A percentile compares a stretch with the other conserved stretches of the same genome.
Evolutionary conservation across 2,329 filamentous ascomycete genomes (phyloP).

Genomic region (Sporothrix pseudoabietina): DNA sequence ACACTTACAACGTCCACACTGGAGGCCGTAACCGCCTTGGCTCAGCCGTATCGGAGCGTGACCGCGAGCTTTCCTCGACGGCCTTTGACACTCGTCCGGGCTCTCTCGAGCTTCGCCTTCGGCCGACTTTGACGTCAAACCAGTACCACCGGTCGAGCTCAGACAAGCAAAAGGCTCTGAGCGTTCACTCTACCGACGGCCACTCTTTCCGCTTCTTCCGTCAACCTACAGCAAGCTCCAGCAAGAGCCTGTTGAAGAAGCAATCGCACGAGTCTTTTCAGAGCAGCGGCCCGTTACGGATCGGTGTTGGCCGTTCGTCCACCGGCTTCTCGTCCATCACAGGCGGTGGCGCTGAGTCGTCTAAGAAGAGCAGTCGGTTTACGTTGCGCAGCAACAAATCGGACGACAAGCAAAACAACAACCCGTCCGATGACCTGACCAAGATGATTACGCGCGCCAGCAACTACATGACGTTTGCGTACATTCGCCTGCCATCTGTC

Average conservation of each 20-base stretch:
- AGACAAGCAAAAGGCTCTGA: conserved; percentile 52
- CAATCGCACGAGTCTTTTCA: conserved; percentile 60
- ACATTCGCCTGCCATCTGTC: conserved; percentile 92
- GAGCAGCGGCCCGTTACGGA: conserved; percentile 45
- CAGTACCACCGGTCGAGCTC: conserved; percentile 44
- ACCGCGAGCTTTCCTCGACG: conserved; percentile 45
- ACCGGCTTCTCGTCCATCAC: conserved; percentile 48
- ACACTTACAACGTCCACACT: background rate
- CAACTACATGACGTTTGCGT: conserved; percentile 95
- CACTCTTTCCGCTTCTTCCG: conserved; percentile 58
- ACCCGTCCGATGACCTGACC: conserved; percentile 77
- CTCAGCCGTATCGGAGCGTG: conserved; percentile 37
- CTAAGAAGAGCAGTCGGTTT: conserved; percentile 59
- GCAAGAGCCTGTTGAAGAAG: conserved; percentile 49
- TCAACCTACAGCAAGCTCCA: conserved; percentile 39
- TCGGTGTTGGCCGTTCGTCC: conserved; percentile 51
- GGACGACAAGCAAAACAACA: conserved; percentile 48
- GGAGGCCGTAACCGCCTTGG: conserved; percentile 41
- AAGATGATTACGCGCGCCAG: conserved; percentile 96
- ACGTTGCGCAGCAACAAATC: conserved; percentile 53
- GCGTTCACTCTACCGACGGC: conserved; percentile 53
- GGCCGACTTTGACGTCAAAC: conserved; percentile 71
- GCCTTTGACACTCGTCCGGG: conserved; percentile 66
- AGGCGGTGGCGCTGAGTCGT: conserved; percentile 37
- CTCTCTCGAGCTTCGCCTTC: conserved; percentile 78